Evolutionary conservation across 257 asterid species (phyloP).

Genomic region (Fraxinus pennsylvanica): DNA sequence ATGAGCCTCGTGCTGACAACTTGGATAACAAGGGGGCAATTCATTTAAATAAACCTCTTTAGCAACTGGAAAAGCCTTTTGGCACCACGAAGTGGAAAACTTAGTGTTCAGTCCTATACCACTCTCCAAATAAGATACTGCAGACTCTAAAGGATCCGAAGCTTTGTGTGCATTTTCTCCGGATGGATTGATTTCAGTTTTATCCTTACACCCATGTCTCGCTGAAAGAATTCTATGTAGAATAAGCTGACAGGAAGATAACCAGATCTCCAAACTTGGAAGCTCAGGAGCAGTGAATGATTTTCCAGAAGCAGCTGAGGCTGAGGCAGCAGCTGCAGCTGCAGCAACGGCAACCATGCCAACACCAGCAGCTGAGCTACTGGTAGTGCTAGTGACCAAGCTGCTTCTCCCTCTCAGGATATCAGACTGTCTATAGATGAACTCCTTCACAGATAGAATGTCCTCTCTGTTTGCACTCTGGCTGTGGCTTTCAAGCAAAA

Average conservation of each 20-base stretch:
- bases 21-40: conserved; percentile 83
- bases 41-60: conserved; percentile 70
- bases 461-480: conserved; percentile 66
- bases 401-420: conserved; percentile 80
- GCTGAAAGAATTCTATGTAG: conserved; percentile 67
- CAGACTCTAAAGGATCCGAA: conserved; percentile 50
- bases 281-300: conserved; percentile 60
- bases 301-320: conserved; percentile 71
- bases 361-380: conserved; percentile 62
- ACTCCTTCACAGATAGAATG: conserved; percentile 73
- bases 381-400: conserved; percentile 47
- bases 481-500: conserved; percentile 75
- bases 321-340: conserved; percentile 89
- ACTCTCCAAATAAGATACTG: conserved; percentile 55
- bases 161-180: conserved; percentile 42
- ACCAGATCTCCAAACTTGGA: conserved; percentile 81
- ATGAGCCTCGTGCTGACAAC: conserved; percentile 75
- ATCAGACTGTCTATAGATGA: conserved; percentile 74
- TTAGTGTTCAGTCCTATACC: conserved; percentile 58
- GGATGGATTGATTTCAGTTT: conserved; percentile 36
- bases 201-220: conserved; percentile 37
- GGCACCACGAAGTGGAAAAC: conserved; percentile 83
- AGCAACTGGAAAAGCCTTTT: conserved; percentile 81
- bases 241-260: conserved; percentile 64
- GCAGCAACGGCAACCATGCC: conserved; percentile 98